phyloP scores from a whole-genome alignment of 139 green algal genomes.

The Chlorella sp. region DNA sequence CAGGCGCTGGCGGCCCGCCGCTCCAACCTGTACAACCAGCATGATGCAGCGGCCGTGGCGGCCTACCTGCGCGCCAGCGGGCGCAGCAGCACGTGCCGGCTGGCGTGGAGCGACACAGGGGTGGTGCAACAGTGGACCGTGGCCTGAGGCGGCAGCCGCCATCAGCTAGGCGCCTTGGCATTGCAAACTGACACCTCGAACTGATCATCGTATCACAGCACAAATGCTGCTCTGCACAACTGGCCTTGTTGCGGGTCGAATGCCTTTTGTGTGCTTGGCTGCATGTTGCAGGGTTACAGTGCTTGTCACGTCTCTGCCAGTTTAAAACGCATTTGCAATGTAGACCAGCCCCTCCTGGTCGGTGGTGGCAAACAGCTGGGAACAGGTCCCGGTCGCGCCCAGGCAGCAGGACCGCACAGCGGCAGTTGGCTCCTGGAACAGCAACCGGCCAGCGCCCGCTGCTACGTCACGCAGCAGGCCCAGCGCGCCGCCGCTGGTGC shows the following conservation, averaged over 20 bases:
- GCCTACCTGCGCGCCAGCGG: constrained; percentile 65
- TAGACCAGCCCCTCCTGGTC: constrained; percentile 28
- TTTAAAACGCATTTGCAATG: constrained; percentile 23
- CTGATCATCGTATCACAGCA: too few species aligned
- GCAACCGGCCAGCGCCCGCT: neutral
- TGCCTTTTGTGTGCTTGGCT: too few species aligned
- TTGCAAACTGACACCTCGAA: too few species aligned
- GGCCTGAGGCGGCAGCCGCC: too few species aligned
- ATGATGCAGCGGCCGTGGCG: constrained; percentile 60
- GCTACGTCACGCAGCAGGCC: constrained; percentile 11
- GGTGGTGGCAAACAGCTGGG: constrained; percentile 20
- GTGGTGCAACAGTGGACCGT: constrained; percentile 44
- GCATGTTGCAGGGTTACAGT: too few species aligned
- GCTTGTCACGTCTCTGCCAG: too few species aligned
- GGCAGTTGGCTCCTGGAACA: constrained; percentile 31
- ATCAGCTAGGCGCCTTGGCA: too few species aligned
- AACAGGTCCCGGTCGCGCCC: constrained; percentile 1
- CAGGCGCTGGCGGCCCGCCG: constrained; percentile 56
- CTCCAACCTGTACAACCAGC: constrained; percentile 56
- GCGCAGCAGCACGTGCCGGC: neutral
- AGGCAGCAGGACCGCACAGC: constrained; percentile 7
- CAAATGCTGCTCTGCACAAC: too few species aligned
- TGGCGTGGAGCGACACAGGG: constrained; percentile 39
- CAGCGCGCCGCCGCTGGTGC: constrained; percentile 15
- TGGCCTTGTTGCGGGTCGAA: too few species aligned